Conservation (phyloP, 2,329 filamentous ascomycete species). For the Atkinsonella texensis region DNA sequence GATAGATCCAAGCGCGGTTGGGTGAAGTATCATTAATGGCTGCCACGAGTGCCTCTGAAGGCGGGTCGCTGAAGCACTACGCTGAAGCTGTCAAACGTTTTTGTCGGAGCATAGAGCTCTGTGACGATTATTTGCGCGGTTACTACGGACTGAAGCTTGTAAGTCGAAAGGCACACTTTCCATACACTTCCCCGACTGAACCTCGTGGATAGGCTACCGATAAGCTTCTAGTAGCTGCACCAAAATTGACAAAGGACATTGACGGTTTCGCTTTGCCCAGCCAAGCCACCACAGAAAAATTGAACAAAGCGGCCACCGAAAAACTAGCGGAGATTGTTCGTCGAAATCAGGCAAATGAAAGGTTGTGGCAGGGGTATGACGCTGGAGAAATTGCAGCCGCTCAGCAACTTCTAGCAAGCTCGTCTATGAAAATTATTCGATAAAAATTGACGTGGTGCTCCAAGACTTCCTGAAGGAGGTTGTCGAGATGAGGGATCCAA, state of each 20-base stretch:
- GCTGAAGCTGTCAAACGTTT: conserved; percentile 73
- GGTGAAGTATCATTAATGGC: conserved; percentile 75
- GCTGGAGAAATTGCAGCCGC: conserved; percentile 60
- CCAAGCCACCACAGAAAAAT: conserved; percentile 46
- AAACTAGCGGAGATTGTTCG: conserved; percentile 70
- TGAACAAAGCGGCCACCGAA: conserved; percentile 60
- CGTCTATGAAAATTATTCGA: conserved; percentile 31
- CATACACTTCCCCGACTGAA: conserved; percentile 1
- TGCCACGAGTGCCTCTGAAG: conserved; percentile 31
- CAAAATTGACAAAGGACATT: conserved; percentile 33
- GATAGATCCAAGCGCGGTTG: conserved; percentile 72
- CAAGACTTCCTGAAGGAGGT: neutral
- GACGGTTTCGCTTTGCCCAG: conserved; percentile 44
- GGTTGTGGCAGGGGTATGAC: conserved; percentile 62
- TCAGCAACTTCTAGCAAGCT: conserved; percentile 50
- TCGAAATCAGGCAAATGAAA: conserved; percentile 45
- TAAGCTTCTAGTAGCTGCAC: conserved; percentile 32
- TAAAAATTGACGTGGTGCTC: conserved; percentile 15
- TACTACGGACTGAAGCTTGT: conserved; percentile 86
- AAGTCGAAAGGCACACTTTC: conserved; percentile 15
- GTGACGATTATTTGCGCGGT: conserved; percentile 81
- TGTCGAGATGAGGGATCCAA: neutral
- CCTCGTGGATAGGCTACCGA: conserved; percentile 31
- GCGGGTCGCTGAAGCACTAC: conserved; percentile 39
- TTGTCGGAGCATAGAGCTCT: conserved; percentile 83